Percentiles rank a stretch among this genome's conserved stretches.
phyloP scores from a whole-genome alignment of 176 grass and related monocot genomes.

The Calamus simplicifolius region DNA sequence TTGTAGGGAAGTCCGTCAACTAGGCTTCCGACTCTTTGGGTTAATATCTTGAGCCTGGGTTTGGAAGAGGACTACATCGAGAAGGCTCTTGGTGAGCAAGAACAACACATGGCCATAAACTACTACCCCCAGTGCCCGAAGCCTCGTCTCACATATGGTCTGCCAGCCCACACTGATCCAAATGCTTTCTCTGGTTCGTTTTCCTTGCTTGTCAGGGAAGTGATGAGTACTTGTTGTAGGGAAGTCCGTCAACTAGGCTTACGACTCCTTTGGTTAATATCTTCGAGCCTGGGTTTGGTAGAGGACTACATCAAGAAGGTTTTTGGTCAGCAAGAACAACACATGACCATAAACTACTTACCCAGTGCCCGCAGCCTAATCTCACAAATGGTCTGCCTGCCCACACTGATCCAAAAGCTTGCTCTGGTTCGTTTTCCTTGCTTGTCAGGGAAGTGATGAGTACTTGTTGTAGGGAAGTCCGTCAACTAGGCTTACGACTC shows the following conservation, averaged over 20 bases:
- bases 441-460: slow-evolving; percentile 44
- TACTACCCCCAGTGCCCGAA: slow-evolving; percentile 71
- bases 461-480: slow-evolving; percentile 50
- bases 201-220: slow-evolving; percentile 24
- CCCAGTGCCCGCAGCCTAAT: slow-evolving; percentile 57
- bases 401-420: slow-evolving; percentile 67
- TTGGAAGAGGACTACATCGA: slow-evolving; percentile 49
- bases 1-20: slow-evolving; percentile 46
- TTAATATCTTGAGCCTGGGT: slow-evolving; percentile 52
- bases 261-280: slow-evolving; percentile 40
- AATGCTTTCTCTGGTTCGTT: slow-evolving; percentile 17
- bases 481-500: slow-evolving; percentile 49
- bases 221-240: slow-evolving; percentile 50
- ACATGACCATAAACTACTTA: slow-evolving; percentile 87
- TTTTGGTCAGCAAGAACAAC: slow-evolving; percentile 71
- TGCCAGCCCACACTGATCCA: slow-evolving; percentile 76
- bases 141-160: slow-evolving; percentile 69
- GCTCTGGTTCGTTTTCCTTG: neutral
- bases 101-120: slow-evolving; percentile 87
- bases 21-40: slow-evolving; percentile 49
- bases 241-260: slow-evolving; percentile 58
- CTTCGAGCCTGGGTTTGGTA: slow-evolving; percentile 56
- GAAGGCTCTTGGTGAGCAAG: slow-evolving; percentile 53
- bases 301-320: slow-evolving; percentile 37
- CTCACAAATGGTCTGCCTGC: slow-evolving; percentile 71